Base-by-base conservation (phyloP, 345 rosid genomes). In the Hibiscus trionum region DNA sequence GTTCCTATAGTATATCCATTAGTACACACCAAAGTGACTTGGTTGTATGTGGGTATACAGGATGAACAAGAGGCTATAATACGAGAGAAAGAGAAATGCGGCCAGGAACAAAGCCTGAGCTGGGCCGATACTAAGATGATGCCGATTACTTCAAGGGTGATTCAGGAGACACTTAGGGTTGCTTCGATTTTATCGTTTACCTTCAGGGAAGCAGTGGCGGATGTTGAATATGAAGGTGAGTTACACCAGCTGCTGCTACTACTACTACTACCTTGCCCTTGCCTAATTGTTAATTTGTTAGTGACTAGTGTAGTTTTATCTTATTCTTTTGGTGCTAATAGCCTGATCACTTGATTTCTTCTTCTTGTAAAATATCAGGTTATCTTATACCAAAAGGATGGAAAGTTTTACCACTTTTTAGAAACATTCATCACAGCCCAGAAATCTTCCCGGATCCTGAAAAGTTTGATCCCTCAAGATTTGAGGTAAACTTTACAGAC, bases 361-460 rank as follows among this genome's bases (percentile, higher is more conserved):
- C 5, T 39, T 14, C 5, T 39, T 39, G 44, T 7, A 39, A 39
- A 39, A 35, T 1, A 39, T 1, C 85, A 93, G 98, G 96, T 6
- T 93, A 87, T 69, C 82, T 93, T 5, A 93, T 93, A 53, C 98
- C 98, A 7, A 93, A 87, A 87, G 98, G 98, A 50, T 93, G 98
- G 98, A 93, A 93, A 80, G 96, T 93, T 11, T 77, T 93, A 58
- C 98, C 98, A 16, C 87, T 89, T 57, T 93, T 93, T 77, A 86
- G 93, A 78, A 93, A 82, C 84, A 91, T 93, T 75, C 98, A 93
- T 76, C 98, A 93, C 80, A 88, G 70, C 78, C 86, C 93, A 4
- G 91, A 88, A 31, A 81, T 80, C 21, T 93, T 86, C 63, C 55
- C 82, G 1, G 83, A 89, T 76, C 98, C 98, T 5, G 83, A 82